Evolutionary conservation across 2,329 filamentous ascomycete genomes (phyloP), one percentile per base, ranked within the genome.

Genomic region (Sordariomycetes sp.): DNA sequence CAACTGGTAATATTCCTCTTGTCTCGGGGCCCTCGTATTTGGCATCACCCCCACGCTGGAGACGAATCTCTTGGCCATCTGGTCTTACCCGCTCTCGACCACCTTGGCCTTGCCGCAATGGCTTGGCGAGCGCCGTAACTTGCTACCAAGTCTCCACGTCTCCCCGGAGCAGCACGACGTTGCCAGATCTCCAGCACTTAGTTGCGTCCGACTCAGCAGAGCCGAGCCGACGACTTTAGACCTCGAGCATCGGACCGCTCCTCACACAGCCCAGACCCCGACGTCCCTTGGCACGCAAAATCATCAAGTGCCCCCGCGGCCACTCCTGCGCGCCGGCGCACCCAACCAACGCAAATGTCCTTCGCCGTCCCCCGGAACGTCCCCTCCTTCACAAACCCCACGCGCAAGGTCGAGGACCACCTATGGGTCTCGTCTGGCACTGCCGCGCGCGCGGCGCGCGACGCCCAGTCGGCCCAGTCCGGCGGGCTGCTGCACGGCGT

Each of bases 361-460:
- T 90, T 89, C 71, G 74, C 80, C 54, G 72, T 87, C 42, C 85
- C 86, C 17, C 81, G 80, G 67, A 83, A 87, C 71, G 76, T 85
- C n/a, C 86, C 85, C 57, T 82, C 82, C 63, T 87, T 88, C 67
- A 74, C 73, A 61, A 80, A 81, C 68, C 79, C 84, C 28, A 80
- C 85, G 69, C 79, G 85, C 67, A 71, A 79, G 62, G 69, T 80
- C 63, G 85, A 89, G 69, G 84, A 89, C 68, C 76, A 74, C 60
- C 76, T 81, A 59, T 90, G 87, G 86, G 76, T 77, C 39, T 73
- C 75, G 55, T 75, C 74, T 48, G 74, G 74, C 59, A 72, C 74
- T 56, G 72, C 72, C 28, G 66, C 70, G 60, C 75, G 71, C 64
- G 66, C 51, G 62, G 68, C 67, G 63, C 67, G 72, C 58, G 70